Base-by-base conservation (phyloP, 257 asterid species). In the Anisodus acutangulus region DNA sequence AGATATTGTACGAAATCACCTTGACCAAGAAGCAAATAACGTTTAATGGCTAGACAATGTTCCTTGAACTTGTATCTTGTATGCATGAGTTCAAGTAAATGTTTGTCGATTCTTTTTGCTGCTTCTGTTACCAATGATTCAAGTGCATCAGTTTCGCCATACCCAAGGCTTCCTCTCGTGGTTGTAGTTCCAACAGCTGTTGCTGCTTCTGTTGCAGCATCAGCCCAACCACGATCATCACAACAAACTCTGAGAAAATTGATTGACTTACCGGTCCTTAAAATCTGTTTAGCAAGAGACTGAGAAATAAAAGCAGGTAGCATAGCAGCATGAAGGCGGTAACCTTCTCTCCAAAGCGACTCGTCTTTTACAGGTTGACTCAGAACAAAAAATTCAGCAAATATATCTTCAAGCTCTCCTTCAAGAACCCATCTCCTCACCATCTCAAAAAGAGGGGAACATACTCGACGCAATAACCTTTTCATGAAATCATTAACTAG, bases 341-440 rank as follows among this genome's bases (percentile, higher is more conserved):
- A 97, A 71, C 99, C 98, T 88, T 97, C 99, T 87, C 98, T 92
- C 99, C 99, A 97, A 59, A 97, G 97, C 43, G 98, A 93, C 89
- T 97, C 99, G 12, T 97, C 98, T 92, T 93, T 97, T 78, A 93
- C 99, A 3, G 98, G 93, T 76, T 93, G 98, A 85, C 98, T 93
- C 54, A 95, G 87, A 76, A 97, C 95, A 82, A 97, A 97, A 87
- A 97, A 97, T 86, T 97, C 99, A 0, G 97, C 82, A 88, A 93
- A 97, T 39, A 95, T 88, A 88, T 97, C 99, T 85, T 97, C 99
- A 71, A 97, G 98, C 90, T 97, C 98, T 79, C 99, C 99, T 89
- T 97, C 99, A 83, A 95, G 88, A 86, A 97, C 98, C 99, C 99
- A 97, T 89, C 97, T 95, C 90, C 98, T 90, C 85, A 95, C 99